Evolutionary conservation across 768 basidiomycete genomes (phyloP).

Genomic region (Leucocoprinus sp.): DNA sequence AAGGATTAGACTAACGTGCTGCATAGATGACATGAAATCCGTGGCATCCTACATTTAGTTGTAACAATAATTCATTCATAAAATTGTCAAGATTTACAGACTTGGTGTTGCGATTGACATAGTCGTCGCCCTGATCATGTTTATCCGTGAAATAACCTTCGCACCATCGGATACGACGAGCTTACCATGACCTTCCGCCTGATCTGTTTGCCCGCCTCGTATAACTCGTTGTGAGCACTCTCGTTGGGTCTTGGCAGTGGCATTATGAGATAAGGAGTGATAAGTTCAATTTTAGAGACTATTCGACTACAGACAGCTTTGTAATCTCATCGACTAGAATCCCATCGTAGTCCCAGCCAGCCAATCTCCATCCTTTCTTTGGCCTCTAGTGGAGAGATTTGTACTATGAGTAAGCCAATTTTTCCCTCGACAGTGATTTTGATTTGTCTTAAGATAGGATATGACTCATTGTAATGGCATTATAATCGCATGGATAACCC

Average conservation of each 20-base stretch:
- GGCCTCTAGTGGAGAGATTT: too few relatives aligned
- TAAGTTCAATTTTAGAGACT: too few relatives aligned
- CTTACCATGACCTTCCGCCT: conserved; percentile 36
- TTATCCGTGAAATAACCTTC: neutral
- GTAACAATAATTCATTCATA: neutral
- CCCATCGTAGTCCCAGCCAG: too few relatives aligned
- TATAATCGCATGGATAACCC: too few relatives aligned
- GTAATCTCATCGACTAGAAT: too few relatives aligned
- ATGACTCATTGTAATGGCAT: too few relatives aligned
- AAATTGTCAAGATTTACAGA: conserved; percentile 17
- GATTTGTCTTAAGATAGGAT: too few relatives aligned
- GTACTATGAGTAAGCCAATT: too few relatives aligned
- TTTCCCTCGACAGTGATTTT: too few relatives aligned
- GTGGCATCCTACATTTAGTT: conserved; percentile 23
- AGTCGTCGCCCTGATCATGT: conserved; percentile 30
- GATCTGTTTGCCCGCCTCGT: conserved; percentile 31
- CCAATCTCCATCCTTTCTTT: too few relatives aligned
- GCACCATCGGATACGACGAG: neutral
- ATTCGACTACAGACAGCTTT: too few relatives aligned
- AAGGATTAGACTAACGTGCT: conserved; percentile 25
- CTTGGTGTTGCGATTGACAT: conserved; percentile 32
- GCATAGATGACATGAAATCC: conserved; percentile 41
- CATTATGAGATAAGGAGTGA: neutral
- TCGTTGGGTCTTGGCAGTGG: conserved; percentile 20
- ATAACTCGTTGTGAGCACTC: conserved; percentile 31